Conservation (phyloP, 192 early-diverging fungal genomes). For the Pecoramyces ruminantium region DNA sequence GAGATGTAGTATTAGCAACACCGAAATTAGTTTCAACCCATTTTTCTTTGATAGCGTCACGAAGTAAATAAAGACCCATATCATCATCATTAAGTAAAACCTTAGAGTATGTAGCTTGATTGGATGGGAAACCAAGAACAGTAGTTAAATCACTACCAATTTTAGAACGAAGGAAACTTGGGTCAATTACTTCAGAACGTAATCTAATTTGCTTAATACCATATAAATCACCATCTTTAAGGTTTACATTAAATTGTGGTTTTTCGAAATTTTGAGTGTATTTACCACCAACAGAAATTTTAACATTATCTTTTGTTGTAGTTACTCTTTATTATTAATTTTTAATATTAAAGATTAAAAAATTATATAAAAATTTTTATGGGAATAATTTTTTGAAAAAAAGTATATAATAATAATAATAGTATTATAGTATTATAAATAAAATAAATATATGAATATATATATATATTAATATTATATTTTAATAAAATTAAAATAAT, state of each 20-base stretch:
- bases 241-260: background rate
- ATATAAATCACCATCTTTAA: background rate
- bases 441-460: too few relatives aligned
- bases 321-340: background rate
- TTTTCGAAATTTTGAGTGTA: background rate
- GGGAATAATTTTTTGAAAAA: too few relatives aligned
- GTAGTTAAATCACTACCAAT: background rate
- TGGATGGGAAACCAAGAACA: background rate
- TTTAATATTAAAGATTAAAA: too few relatives aligned
- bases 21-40: background rate
- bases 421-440: too few relatives aligned
- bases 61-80: background rate
- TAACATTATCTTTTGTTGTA: background rate
- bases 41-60: background rate
- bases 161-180: background rate
- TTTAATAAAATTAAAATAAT: too few relatives aligned
- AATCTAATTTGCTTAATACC: background rate
- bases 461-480: too few relatives aligned
- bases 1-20: background rate
- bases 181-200: background rate
- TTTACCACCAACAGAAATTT: background rate
- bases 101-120: background rate
- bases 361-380: too few relatives aligned
- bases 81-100: background rate
- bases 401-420: too few relatives aligned